phyloP scores from a whole-genome alignment of 2,329 filamentous ascomycete genomes.

The Venturia aucupariae region DNA sequence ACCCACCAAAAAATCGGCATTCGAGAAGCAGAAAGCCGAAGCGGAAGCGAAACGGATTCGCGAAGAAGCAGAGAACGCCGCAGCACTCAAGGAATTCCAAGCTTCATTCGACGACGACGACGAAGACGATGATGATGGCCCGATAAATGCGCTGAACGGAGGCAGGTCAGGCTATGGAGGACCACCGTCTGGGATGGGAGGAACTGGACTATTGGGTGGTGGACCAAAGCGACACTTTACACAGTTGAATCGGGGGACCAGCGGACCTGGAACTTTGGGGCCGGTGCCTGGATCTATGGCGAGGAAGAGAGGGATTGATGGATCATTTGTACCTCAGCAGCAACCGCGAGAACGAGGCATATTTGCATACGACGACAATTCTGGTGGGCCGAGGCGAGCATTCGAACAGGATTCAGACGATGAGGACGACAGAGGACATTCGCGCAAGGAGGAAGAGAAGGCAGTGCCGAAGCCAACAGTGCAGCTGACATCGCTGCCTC shows the following conservation, averaged over 20 bases:
- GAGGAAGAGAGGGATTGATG: slow-evolving; percentile 37
- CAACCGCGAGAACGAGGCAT: slow-evolving; percentile 24
- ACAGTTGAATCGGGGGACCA: slow-evolving; percentile 33
- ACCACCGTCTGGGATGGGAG: slow-evolving; percentile 37
- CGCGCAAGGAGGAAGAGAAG: slow-evolving; percentile 35
- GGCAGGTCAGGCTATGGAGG: slow-evolving; percentile 12
- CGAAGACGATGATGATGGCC: slow-evolving; percentile 15
- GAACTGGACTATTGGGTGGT: slow-evolving; percentile 19
- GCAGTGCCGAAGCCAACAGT: slow-evolving; percentile 46
- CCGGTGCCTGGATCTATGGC: slow-evolving; percentile 32
- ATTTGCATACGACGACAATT: slow-evolving; percentile 32
- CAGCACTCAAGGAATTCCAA: slow-evolving; percentile 78
- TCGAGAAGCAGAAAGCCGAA: slow-evolving; percentile 81
- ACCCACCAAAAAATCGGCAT: slow-evolving; percentile 73
- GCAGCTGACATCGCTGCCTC: slow-evolving; percentile 45
- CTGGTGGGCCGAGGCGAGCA: slow-evolving; percentile 28
- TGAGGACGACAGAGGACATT: slow-evolving; percentile 33
- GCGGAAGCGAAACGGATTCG: slow-evolving; percentile 78
- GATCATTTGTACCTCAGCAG: slow-evolving; percentile 25
- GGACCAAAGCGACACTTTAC: slow-evolving; percentile 49
- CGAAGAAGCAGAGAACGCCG: slow-evolving; percentile 79
- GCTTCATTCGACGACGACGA: slow-evolving; percentile 43
- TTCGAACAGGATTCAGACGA: slow-evolving; percentile 30
- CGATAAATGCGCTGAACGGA: neutral
- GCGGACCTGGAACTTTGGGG: slow-evolving; percentile 42